Percentiles rank a stretch among this genome's conserved stretches.
Conservation (phyloP, 2,329 filamentous ascomycete species). For the Macrophomina phaseolina region DNA sequence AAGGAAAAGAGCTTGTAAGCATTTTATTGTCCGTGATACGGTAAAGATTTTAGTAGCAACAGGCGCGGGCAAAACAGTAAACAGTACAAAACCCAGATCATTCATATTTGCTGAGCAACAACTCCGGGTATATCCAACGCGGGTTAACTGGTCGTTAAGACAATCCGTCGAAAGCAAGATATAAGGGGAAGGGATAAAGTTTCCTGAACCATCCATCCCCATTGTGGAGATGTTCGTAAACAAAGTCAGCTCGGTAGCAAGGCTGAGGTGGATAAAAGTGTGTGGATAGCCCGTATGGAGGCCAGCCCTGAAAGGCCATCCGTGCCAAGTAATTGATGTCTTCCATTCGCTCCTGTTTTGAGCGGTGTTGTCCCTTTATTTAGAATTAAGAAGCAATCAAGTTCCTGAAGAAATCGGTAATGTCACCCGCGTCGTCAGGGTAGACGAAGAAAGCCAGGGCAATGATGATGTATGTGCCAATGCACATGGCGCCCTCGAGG, state of each 20-base stretch:
- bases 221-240: background rate
- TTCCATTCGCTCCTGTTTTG: background rate
- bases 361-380: background rate
- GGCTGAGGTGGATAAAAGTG: too few species aligned
- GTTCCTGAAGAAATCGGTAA: constrained; percentile 29
- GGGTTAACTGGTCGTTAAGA: constrained; percentile 6
- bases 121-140: constrained; percentile 19
- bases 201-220: background rate
- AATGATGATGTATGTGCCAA: constrained; percentile 64
- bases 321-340: background rate
- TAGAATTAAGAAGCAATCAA: background rate
- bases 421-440: constrained; percentile 56
- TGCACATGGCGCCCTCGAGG: constrained; percentile 73
- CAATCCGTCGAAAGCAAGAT: constrained; percentile 10
- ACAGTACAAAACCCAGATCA: background rate
- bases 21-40: background rate
- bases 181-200: background rate
- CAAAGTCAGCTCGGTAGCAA: background rate
- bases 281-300: background rate
- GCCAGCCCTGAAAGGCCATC: background rate
- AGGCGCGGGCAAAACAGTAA: background rate
- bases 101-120: background rate
- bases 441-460: constrained; percentile 66
- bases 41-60: too few species aligned
- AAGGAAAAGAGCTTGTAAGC: background rate